These are phyloP conservation scores for Quercus agrifolia DNA, from an alignment of 306 rosid genomes.

Conservation along the genomic window DNA sequence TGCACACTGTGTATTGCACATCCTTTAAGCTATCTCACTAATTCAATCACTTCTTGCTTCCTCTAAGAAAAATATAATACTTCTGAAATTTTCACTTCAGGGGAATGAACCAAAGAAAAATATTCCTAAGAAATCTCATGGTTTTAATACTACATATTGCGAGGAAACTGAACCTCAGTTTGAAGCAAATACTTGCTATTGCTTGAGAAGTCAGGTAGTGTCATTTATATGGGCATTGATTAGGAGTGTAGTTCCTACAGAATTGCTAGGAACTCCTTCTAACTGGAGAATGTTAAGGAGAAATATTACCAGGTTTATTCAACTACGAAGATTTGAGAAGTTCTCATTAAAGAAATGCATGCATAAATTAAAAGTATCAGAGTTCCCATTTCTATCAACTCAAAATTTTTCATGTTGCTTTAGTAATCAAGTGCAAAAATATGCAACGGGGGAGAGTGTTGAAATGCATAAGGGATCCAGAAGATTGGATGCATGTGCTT, in stretches of 20 bases:
- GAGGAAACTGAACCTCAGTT: constrained; percentile 28
- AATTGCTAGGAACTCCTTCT: constrained; percentile 69
- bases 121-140: constrained; percentile 23
- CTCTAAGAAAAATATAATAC: no score
- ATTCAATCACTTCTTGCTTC: no score
- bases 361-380: constrained; percentile 51
- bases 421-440: constrained; percentile 25
- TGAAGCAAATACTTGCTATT: constrained; percentile 41
- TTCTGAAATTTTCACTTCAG: no score
- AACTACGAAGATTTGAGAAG: constrained; percentile 63
- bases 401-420: constrained; percentile 33
- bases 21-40: no score
- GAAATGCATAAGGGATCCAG: constrained; percentile 19
- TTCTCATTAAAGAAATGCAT: constrained; percentile 65
- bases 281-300: constrained; percentile 71
- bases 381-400: constrained; percentile 56
- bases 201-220: constrained; percentile 76
- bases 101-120: constrained; percentile 18
- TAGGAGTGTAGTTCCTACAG: constrained; percentile 67
- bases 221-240: constrained; percentile 88
- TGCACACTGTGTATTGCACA: no score
- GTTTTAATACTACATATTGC: constrained; percentile 18
- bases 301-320: constrained; percentile 74
- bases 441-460: constrained; percentile 23
- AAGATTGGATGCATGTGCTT: constrained; percentile 26